Evolutionary conservation across 2,329 filamentous ascomycete genomes (phyloP).

Genomic region (Cryphonectria japonica): DNA sequence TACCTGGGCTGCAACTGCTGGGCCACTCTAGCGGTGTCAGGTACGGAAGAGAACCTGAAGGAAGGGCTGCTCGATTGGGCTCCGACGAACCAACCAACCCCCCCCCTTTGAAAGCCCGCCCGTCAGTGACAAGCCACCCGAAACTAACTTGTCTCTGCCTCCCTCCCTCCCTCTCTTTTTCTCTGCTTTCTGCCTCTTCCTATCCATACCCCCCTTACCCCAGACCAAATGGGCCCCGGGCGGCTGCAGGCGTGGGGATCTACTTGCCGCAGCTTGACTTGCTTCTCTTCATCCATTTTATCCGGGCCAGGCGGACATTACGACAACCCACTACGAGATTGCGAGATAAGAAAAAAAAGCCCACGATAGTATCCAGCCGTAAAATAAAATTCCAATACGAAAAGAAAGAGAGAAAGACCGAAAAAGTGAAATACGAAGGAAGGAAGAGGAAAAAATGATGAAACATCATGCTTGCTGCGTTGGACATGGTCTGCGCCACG

Average conservation of each 20-base stretch:
- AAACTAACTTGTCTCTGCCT: not conserved
- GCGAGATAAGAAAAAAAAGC: conserved; percentile 12
- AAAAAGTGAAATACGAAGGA: not conserved
- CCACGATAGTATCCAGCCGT: not conserved
- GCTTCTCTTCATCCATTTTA: not conserved
- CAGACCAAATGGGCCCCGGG: not conserved
- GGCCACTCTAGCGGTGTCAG: not conserved
- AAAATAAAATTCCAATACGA: not conserved
- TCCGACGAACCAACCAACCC: not conserved
- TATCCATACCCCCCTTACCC: not conserved
- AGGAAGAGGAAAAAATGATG: not conserved
- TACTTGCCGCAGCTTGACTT: conserved; percentile 5
- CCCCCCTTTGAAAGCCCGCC: not conserved
- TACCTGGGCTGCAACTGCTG: not conserved
- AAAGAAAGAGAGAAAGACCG: not conserved
- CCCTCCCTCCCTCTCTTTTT: not conserved
- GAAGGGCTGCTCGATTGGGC: conserved; percentile 9
- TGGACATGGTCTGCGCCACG: not conserved
- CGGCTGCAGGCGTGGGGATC: conserved; percentile 18
- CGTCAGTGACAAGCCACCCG: conserved; percentile 2
- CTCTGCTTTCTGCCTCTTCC: not conserved
- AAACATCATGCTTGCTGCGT: not conserved
- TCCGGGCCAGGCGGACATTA: conserved; percentile 5
- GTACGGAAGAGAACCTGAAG: conserved; percentile 6
- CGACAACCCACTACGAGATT: conserved; percentile 15